Evolutionary conservation across 495 filamentous ascomycete genomes (phyloP).

Genomic region (Friedmanniomyces simplex): DNA sequence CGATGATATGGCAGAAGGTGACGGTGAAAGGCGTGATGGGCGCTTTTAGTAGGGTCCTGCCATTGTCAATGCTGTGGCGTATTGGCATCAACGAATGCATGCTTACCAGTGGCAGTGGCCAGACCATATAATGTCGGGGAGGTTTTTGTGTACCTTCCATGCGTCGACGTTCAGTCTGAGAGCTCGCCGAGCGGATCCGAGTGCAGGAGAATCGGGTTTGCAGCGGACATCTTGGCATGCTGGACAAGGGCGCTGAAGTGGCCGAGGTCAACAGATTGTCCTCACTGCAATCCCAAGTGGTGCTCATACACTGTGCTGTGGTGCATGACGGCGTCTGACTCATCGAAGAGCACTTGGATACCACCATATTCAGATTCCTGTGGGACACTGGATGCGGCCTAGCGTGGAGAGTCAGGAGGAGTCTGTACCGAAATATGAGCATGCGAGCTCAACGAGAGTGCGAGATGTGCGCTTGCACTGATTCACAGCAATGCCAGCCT

Average conservation of each 20-base stretch:
- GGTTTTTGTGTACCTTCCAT: neutral
- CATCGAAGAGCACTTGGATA: neutral
- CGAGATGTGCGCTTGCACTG: neutral
- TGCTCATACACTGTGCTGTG: neutral
- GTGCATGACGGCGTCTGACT: neutral
- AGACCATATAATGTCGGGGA: neutral
- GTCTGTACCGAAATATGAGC: neutral
- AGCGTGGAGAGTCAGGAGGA: neutral
- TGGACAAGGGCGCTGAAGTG: neutral
- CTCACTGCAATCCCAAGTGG: no score
- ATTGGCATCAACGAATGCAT: neutral
- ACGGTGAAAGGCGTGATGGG: constrained; percentile 3
- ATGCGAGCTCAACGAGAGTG: neutral
- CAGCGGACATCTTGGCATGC: neutral
- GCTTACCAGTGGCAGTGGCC: neutral
- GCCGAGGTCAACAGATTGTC: neutral
- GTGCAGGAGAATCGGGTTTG: neutral
- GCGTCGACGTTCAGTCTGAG: neutral
- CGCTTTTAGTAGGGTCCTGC: neutral
- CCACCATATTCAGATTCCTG: neutral
- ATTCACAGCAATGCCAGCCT: neutral
- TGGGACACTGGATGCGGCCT: neutral
- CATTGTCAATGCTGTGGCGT: neutral
- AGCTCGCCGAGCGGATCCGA: neutral
- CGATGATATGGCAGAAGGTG: constrained; percentile 4